Evolutionary conservation across 148 eudicot genomes (phyloP).

Genomic region (Euryodendron excelsum): DNA sequence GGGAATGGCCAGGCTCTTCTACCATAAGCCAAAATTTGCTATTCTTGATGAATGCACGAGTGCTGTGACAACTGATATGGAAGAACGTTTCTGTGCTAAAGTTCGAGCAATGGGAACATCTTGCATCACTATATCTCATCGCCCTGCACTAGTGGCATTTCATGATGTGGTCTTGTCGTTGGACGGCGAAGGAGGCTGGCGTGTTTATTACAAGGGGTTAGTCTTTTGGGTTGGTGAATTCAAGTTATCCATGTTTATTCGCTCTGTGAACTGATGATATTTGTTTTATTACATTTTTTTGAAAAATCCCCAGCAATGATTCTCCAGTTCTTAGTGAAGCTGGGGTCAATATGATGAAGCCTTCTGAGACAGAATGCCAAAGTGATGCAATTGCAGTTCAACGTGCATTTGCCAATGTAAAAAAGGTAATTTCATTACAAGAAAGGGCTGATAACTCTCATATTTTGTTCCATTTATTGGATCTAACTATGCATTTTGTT

Average conservation of each 20-base stretch:
- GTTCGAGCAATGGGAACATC: conserved; percentile 98
- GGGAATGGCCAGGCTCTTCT: conserved; percentile 98
- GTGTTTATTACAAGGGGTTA: conserved; percentile 72
- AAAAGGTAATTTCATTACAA: conserved; percentile 61
- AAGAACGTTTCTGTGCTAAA: conserved; percentile 94
- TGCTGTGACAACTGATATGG: conserved; percentile 98
- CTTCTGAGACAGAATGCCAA: conserved; percentile 68
- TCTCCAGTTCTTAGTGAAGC: conserved; percentile 38
- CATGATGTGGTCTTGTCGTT: conserved; percentile 90
- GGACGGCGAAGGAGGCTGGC: conserved; percentile 99
- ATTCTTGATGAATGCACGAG: conserved; percentile 97
- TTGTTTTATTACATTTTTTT: conserved; percentile 22
- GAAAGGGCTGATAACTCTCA: conserved; percentile 31
- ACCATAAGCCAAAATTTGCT: conserved; percentile 96
- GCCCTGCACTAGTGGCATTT: conserved; percentile 97
- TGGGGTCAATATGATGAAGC: conserved; percentile 30
- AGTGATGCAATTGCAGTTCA: conserved; percentile 90
- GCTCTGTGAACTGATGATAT: background rate
- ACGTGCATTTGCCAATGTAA: conserved; percentile 80
- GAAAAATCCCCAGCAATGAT: conserved; percentile 49
- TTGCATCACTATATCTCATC: conserved; percentile 94
- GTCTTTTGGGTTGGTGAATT: conserved; percentile 8
- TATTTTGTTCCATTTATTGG: conserved; percentile 7
- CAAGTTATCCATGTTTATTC: background rate
- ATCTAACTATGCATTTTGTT: background rate